Evolutionary conservation across 345 rosid species (phyloP), one percentile per base, ranked within the genome.

Genomic region (Pistacia atlantica): DNA sequence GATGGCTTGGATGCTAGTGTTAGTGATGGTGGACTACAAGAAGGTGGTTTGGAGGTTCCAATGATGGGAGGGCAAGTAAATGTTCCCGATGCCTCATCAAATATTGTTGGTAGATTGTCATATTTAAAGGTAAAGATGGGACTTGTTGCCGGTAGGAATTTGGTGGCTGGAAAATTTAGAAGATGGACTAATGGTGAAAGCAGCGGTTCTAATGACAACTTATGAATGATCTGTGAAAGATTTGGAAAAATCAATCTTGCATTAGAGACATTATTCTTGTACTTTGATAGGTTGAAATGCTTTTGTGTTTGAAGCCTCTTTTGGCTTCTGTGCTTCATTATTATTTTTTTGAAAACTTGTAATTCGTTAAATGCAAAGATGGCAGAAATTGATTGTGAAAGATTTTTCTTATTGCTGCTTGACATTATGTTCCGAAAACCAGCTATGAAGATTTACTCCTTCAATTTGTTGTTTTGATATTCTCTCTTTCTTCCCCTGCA

Each of bases 121-220:
- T 78, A 78, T 75, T 70, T 85, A 22, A 82, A 86, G 79, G 77
- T 89, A 18, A 92, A 84, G 83, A 72, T 90, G 4, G 97, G 95
- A 74, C 71, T 83, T 77, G 83, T 91, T 65, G 81, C 86, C 0
- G 80, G 89, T 74, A 84, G 93, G 69, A 92, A 86, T 62, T 75
- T 88, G 28, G 89, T 83, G 65, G 80, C 85, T 25, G 83, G 92
- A 82, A 73, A 91, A 38, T 83, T 92, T 70, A 83, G 83, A 77
- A 85, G 94, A 81, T 85, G 92, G 91, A 83, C 89, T 1, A 79
- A 77, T 55, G 69, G 75, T 71, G 89, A 88, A 48, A 62, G 72
- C 72, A 69, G 74, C 72, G 66, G 75, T 77, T 71, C 80, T 72
- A 79, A 61, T 76, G 75, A 74, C 78, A 88, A 73, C 65, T 25